Conservation (phyloP, 148 eudicot genomes). For the Rhododendron mucronatum region DNA sequence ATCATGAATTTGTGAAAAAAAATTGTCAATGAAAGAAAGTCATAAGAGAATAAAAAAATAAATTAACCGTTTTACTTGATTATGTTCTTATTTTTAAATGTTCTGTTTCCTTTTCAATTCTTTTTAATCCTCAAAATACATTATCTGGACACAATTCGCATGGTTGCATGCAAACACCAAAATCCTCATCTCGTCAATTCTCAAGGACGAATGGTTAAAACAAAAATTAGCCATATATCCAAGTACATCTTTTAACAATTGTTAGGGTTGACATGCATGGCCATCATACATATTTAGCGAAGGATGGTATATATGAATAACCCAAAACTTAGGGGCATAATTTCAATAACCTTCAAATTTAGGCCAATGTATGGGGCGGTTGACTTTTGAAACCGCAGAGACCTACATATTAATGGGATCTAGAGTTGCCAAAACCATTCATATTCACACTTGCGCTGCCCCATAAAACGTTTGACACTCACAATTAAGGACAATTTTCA, state of each 20-base stretch:
- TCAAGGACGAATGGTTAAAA: not conserved
- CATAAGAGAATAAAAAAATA: too few relatives aligned
- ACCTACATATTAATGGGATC: not conserved
- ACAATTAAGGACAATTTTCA: not conserved
- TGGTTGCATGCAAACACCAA: not conserved
- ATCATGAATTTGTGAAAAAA: too few relatives aligned
- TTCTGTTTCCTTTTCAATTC: not conserved
- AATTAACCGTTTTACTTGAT: not conserved
- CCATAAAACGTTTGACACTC: not conserved
- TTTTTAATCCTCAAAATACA: not conserved
- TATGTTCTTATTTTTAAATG: not conserved
- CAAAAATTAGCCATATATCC: not conserved
- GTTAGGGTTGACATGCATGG: not conserved
- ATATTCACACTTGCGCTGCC: not conserved
- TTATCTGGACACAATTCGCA: not conserved
- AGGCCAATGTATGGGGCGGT: not conserved
- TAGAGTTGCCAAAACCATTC: not conserved
- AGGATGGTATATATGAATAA: not conserved
- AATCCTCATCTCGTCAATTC: not conserved
- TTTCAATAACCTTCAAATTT: not conserved
- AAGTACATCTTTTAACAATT: not conserved
- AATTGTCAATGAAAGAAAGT: not conserved
- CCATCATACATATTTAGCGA: not conserved
- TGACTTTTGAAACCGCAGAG: not conserved
- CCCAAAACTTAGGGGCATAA: not conserved